Percentiles rank a stretch among this genome's conserved stretches.
Evolutionary conservation across 805 yeast species (phyloP).

Genomic region (Metschnikowia chrysomelidarum): DNA sequence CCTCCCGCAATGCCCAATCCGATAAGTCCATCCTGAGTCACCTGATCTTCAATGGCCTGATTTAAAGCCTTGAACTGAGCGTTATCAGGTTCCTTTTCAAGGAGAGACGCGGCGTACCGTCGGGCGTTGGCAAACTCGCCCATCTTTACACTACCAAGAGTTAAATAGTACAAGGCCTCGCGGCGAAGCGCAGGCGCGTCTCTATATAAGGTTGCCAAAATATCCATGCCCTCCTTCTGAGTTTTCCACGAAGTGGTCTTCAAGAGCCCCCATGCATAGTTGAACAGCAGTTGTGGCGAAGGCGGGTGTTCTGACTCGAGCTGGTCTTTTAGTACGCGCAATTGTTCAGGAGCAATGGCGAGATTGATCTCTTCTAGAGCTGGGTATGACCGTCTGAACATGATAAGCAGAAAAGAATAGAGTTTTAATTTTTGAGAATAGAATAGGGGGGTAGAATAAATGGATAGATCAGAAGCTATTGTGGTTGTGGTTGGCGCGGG

Average conservation of each 20-base stretch:
- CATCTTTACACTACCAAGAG: slow-evolving; percentile 83
- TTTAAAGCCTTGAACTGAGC: slow-evolving; percentile 71
- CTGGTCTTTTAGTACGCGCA: slow-evolving; percentile 72
- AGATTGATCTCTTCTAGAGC: slow-evolving; percentile 41
- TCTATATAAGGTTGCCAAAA: slow-evolving; percentile 67
- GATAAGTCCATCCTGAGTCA: slow-evolving; percentile 82
- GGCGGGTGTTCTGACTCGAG: slow-evolving; percentile 82
- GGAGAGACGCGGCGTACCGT: slow-evolving; percentile 75
- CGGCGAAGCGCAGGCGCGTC: slow-evolving; percentile 81
- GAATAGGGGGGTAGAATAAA: too few relatives aligned
- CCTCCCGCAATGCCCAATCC: slow-evolving; percentile 90
- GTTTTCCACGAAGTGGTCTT: slow-evolving; percentile 62
- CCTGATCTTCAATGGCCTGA: slow-evolving; percentile 75
- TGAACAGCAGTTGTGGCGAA: slow-evolving; percentile 81
- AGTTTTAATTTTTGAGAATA: too few relatives aligned
- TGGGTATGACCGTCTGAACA: slow-evolving; percentile 25
- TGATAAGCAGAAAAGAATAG: too few relatives aligned
- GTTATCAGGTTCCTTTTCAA: slow-evolving; percentile 81
- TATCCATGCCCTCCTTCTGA: slow-evolving; percentile 75
- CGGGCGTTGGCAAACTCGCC: slow-evolving; percentile 87
- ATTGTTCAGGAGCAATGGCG: slow-evolving; percentile 71
- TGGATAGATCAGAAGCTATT: too few relatives aligned
- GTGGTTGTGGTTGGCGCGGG: too few relatives aligned
- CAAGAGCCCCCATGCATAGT: slow-evolving; percentile 94
- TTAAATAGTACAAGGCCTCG: slow-evolving; percentile 83